These are phyloP conservation scores for Paradendryphiella salina DNA, from an alignment of 2,329 filamentous ascomycete genomes.

Conservation along the genomic window DNA sequence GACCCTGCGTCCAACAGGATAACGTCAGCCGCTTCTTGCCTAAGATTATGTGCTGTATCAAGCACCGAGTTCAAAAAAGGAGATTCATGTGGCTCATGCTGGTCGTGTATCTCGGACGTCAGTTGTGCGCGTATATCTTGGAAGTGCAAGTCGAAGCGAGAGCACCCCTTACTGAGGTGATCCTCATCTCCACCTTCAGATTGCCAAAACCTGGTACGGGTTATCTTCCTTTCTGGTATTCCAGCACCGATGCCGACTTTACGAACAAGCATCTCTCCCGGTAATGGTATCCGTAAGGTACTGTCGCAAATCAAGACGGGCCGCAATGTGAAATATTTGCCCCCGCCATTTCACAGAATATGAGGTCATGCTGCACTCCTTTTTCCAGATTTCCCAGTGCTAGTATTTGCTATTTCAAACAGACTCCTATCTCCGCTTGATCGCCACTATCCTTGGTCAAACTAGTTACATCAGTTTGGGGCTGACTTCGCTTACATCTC, in stretches of 20 bases:
- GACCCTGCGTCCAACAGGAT: conserved; percentile 2
- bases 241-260: not conserved
- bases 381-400: not conserved
- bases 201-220: not conserved
- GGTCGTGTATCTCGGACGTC: not conserved
- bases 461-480: not conserved
- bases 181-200: not conserved
- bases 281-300: not conserved
- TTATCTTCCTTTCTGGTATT: not conserved
- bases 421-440: not conserved
- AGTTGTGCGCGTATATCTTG: not conserved
- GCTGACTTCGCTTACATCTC: not conserved
- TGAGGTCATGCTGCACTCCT: not conserved
- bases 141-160: not conserved
- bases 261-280: not conserved
- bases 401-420: not conserved
- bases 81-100: not conserved
- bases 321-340: not conserved
- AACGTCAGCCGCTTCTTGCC: conserved; percentile 6
- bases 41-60: not conserved
- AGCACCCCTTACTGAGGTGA: not conserved
- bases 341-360: not conserved
- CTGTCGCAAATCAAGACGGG: not conserved
- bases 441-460: not conserved
- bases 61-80: not conserved